These are phyloP conservation scores for Solanum medicagineum DNA, from an alignment of 257 asterid genomes.

Conservation along the genomic window DNA sequence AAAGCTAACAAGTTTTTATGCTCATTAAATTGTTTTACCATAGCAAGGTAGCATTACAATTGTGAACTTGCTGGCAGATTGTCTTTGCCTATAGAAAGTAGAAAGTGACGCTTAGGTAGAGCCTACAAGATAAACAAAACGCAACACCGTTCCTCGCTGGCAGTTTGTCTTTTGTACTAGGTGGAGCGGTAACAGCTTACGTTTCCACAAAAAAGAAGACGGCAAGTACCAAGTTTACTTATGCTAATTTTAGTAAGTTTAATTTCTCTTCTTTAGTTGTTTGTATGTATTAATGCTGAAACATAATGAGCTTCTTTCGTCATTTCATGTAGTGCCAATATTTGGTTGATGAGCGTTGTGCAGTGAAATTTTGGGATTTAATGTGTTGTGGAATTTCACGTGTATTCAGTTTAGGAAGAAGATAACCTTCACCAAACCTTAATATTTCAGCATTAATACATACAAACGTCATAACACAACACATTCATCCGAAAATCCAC, in stretches of 20 bases:
- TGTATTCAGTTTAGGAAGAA: not conserved
- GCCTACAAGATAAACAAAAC: not conserved
- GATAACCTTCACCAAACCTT: not conserved
- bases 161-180: not conserved
- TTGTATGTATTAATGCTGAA: not conserved
- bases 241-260: not conserved
- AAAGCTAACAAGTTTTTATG: not conserved
- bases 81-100: not conserved
- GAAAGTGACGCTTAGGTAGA: not conserved
- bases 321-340: not conserved
- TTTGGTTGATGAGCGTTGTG: not conserved
- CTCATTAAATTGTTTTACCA: not conserved
- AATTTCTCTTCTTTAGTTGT: not conserved
- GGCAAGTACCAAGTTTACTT: not conserved
- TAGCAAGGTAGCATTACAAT: not conserved
- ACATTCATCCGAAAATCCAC: not conserved
- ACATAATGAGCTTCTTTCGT: not conserved
- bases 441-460: no score
- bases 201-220: not conserved
- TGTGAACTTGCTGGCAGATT: not conserved
- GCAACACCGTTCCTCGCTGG: not conserved
- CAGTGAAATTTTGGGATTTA: not conserved
- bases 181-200: not conserved
- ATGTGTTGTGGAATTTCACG: not conserved
- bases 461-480: not conserved